Evolutionary conservation across 2,329 filamentous ascomycete genomes (phyloP), one percentile per base, ranked within the genome.

Genomic region (Atkinsonella texensis): DNA sequence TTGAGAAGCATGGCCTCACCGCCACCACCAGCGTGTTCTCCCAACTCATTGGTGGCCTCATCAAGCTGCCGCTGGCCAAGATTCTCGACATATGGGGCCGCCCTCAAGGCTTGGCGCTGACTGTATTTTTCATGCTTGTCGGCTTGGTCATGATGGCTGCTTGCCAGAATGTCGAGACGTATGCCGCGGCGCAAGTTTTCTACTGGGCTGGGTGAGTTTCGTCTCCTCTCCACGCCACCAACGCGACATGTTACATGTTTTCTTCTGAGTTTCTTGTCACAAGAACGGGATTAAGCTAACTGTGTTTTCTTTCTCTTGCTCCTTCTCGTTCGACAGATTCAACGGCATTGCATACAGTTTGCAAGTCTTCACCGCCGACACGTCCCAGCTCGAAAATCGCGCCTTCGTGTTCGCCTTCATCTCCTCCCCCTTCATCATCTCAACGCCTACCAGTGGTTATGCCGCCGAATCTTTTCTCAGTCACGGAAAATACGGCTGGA

Each of bases 111-210:
- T 69, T 67, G 44, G 55, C 60, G 2, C 48, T 69, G 39, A 62
- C 60, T 46, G 54, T 69, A 12, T 46, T 58, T 4, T 52, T 70
- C 35, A 64, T 59, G 51, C 67, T 72, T 50, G 63, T 75, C 48
- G 67, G 70, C 8, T 51, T 80, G 54, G 69, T 79, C 47, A 68
- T 83, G 58, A 80, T 80, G 68, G 80, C 81, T n/a, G 68, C 70
- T 0, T 81, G 72, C 60, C 67, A 73, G 5, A 72, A 71, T 45
- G 67, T 80, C 20, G 65, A 72, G 38, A 74, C 72, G 1, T 81
- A 63, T 50, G 61, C 60, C 3, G 62, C 62, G 9, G 62, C 60
- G 2, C 70, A 79, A 55, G 77, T 83, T 4, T 78, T 83, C 54
- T 82, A 81, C 59, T 74, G 72, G 52, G 71, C 78, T 40, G 80